These are phyloP conservation scores for Colletotrichum somersetense DNA, from an alignment of 2,329 filamentous ascomycete species.

Conservation along the genomic window DNA sequence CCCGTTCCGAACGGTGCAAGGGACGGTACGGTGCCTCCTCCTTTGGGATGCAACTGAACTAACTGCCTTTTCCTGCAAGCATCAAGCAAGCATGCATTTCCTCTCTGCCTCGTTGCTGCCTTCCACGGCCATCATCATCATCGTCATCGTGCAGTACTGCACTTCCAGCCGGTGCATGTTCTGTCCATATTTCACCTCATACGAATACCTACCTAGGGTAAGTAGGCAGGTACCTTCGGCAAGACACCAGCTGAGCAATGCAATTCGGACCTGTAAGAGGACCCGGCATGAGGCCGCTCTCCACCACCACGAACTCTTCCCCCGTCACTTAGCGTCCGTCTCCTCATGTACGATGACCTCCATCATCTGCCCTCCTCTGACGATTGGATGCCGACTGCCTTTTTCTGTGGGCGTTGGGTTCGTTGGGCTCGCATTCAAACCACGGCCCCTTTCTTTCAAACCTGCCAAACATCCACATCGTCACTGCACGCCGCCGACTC, in stretches of 20 bases:
- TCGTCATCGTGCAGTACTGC: background rate
- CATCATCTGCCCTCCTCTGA: slow-evolving; percentile 18
- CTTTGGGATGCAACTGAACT: background rate
- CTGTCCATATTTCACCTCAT: background rate
- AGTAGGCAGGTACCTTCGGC: background rate
- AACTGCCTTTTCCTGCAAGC: background rate
- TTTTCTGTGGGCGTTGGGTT: slow-evolving; percentile 33
- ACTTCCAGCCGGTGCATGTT: background rate
- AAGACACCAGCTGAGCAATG: slow-evolving; percentile 1
- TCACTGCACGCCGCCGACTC: slow-evolving; percentile 19
- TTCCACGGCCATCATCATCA: background rate
- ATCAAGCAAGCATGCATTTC: background rate
- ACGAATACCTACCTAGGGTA: background rate
- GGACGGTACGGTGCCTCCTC: background rate
- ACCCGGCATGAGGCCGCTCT: slow-evolving; percentile 26
- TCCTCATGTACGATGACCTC: slow-evolving; percentile 25
- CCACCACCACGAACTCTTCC: slow-evolving; percentile 32
- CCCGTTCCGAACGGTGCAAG: background rate
- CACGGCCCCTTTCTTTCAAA: slow-evolving; percentile 13
- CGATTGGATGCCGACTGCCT: slow-evolving; percentile 24
- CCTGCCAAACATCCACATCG: slow-evolving; percentile 32
- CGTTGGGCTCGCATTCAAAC: slow-evolving; percentile 34
- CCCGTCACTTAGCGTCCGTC: slow-evolving; percentile 21
- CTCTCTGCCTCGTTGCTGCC: background rate
- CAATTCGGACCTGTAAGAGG: background rate